These are phyloP conservation scores for Coffea humblotiana DNA, from an alignment of 305 asterid species.

Conservation along the genomic window DNA sequence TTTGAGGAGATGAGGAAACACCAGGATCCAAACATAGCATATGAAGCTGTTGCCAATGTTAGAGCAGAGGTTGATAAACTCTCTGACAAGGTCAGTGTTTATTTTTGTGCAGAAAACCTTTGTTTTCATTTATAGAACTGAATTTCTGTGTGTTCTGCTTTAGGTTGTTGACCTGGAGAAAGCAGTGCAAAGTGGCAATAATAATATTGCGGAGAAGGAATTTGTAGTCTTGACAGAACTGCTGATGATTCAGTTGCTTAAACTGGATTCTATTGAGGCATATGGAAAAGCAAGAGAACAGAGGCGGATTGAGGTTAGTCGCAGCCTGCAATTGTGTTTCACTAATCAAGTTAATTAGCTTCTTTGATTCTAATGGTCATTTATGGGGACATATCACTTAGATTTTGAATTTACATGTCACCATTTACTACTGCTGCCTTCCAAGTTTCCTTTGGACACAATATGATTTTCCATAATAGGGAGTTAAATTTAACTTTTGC, in stretches of 20 bases:
- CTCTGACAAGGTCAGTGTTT: conserved; percentile 23
- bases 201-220: conserved; percentile 20
- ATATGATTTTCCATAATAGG: not conserved
- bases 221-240: conserved; percentile 29
- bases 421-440: not conserved
- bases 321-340: not conserved
- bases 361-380: not conserved
- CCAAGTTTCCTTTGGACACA: not conserved
- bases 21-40: conserved; percentile 2
- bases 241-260: conserved; percentile 33
- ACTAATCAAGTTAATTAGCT: not conserved
- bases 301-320: conserved; percentile 32
- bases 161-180: conserved; percentile 26
- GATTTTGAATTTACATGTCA: not conserved
- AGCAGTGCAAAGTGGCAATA: conserved; percentile 17
- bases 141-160: not conserved
- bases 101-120: not conserved
- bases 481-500: not conserved
- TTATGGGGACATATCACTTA: not conserved
- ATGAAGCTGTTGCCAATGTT: conserved; percentile 22
- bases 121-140: not conserved
- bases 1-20: conserved; percentile 23
- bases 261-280: conserved; percentile 32
- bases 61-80: conserved; percentile 31
- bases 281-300: conserved; percentile 29